Evolutionary conservation across 2,329 filamentous ascomycete genomes (phyloP).

Genomic region (Ceratocystis lukuohia): DNA sequence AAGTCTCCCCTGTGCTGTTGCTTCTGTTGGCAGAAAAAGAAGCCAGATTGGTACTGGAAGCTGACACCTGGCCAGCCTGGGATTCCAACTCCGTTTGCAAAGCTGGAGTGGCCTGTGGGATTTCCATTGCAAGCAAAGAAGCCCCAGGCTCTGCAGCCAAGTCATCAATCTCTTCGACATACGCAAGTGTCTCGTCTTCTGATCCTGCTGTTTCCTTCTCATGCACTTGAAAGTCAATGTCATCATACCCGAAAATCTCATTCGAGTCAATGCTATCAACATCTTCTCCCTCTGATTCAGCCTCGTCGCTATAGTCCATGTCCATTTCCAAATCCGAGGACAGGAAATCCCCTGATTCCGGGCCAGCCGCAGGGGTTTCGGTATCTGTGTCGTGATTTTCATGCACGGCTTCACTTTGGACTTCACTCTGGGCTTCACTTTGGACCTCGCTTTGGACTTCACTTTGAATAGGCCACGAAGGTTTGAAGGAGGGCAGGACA

Average conservation of each 20-base stretch:
- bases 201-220: neutral
- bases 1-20: neutral
- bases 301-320: neutral
- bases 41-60: neutral
- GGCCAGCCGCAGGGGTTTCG: neutral
- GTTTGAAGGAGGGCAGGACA: no score
- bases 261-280: neutral
- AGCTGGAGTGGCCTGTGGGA: neutral
- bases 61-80: neutral
- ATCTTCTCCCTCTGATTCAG: neutral
- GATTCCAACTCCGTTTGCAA: neutral
- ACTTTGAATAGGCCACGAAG: no score
- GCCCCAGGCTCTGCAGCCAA: neutral
- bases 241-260: neutral
- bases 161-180: neutral
- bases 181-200: neutral
- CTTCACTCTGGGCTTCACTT: no score
- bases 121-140: no score
- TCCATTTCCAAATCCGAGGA: neutral
- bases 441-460: no score
- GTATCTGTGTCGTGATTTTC: neutral
- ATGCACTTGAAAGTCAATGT: neutral
- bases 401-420: no score
- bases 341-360: neutral
- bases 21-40: neutral